These are phyloP conservation scores for Rubroboletus satanas DNA, from an alignment of 768 basidiomycete species.

Conservation along the genomic window DNA sequence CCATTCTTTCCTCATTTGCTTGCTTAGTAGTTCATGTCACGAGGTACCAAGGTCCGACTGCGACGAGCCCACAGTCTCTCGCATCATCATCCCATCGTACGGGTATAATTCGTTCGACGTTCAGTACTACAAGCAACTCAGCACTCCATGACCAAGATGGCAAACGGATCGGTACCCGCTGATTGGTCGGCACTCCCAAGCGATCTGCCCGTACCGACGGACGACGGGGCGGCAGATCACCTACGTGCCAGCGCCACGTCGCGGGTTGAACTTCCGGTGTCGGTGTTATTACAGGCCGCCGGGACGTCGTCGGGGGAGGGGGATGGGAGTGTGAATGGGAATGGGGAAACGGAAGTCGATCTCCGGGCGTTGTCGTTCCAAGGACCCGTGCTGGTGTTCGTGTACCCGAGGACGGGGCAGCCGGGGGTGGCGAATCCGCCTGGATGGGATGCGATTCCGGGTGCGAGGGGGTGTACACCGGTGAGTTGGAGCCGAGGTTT, in stretches of 20 bases:
- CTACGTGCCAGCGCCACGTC: neutral
- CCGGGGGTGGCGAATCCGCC: slow-evolving; percentile 11
- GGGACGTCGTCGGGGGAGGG: neutral
- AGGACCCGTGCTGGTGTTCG: slow-evolving; percentile 20
- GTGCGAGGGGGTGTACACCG: slow-evolving; percentile 24
- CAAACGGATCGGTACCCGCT: neutral
- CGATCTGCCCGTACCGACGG: slow-evolving; percentile 7
- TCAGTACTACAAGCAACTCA: too few relatives aligned
- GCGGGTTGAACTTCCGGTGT: slow-evolving; percentile 1
- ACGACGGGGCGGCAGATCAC: slow-evolving; percentile 16
- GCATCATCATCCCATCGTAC: too few relatives aligned
- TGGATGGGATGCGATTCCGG: slow-evolving; percentile 24
- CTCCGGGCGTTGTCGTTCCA: slow-evolving; percentile 14
- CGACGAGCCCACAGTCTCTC: too few relatives aligned
- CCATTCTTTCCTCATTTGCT: too few relatives aligned
- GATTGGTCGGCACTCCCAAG: slow-evolving; percentile 16
- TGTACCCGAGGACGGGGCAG: slow-evolving; percentile 20
- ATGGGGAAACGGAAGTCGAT: slow-evolving; percentile 1
- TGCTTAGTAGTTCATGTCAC: too few relatives aligned
- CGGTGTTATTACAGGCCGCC: slow-evolving; percentile 6
- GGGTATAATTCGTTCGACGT: neutral
- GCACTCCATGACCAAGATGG: neutral
- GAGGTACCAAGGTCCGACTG: too few relatives aligned
- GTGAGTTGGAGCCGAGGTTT: slow-evolving; percentile 1
- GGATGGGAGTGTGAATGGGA: neutral